Conservation (phyloP, 768 basidiomycete species). For the Cyclocybe aegerita region DNA sequence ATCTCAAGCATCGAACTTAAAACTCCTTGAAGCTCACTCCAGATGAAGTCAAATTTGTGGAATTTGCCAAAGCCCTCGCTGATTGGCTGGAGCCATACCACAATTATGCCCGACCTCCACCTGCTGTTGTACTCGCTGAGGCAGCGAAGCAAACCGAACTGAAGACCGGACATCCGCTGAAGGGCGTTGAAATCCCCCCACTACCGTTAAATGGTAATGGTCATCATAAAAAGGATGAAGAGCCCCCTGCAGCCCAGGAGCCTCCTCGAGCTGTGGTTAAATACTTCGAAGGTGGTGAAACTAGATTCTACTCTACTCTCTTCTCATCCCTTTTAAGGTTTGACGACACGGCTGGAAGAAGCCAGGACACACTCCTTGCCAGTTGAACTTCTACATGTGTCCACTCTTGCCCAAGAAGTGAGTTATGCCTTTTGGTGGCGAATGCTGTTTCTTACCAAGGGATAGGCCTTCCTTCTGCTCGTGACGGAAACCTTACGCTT, state of each 20-base stretch:
- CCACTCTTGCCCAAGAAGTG: conserved; percentile 76
- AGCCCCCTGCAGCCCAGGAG: conserved; percentile 63
- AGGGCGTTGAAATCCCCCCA: conserved; percentile 56
- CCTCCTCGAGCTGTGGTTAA: conserved; percentile 51
- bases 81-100: conserved; percentile 82
- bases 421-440: background rate
- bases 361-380: conserved; percentile 41
- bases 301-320: background rate
- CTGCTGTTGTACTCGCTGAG: conserved; percentile 69
- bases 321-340: conserved; percentile 35
- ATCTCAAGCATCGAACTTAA: conserved; percentile 3
- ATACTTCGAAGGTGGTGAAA: conserved; percentile 62
- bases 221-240: conserved; percentile 67
- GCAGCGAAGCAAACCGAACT: conserved; percentile 70
- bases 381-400: conserved; percentile 67
- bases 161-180: conserved; percentile 68
- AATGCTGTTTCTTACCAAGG: conserved; percentile 1
- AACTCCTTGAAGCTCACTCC: conserved; percentile 52
- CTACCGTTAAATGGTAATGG: conserved; percentile 42
- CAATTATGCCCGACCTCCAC: conserved; percentile 68
- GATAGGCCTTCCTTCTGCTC: conserved; percentile 72
- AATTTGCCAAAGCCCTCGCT: conserved; percentile 61
- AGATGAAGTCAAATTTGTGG: conserved; percentile 57
- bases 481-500: conserved; percentile 71
- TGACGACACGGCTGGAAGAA: conserved; percentile 51